Conservation (phyloP, 129 eudicot genomes). For the Heracleum sosnowskyi region DNA sequence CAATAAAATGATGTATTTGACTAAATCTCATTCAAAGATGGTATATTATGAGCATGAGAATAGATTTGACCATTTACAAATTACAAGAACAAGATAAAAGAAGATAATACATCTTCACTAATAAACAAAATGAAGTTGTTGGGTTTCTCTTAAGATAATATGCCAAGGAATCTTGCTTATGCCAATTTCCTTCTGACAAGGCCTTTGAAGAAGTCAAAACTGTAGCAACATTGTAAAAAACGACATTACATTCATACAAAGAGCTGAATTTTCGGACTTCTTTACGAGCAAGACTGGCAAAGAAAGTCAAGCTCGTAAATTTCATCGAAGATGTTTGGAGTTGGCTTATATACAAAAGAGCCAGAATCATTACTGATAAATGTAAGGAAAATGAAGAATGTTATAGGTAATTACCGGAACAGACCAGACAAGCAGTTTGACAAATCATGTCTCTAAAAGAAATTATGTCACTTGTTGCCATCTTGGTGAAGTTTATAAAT, state of each 20-base stretch:
- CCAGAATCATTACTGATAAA: not conserved
- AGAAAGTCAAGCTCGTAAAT: not conserved
- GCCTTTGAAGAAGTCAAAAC: slow-evolving; percentile 96
- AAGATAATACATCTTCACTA: slow-evolving; percentile 9
- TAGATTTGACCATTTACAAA: slow-evolving; percentile 6
- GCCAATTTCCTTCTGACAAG: slow-evolving; percentile 66
- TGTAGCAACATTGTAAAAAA: slow-evolving; percentile 27
- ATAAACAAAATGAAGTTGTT: slow-evolving; percentile 17
- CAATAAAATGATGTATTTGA: not conserved
- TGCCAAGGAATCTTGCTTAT: slow-evolving; percentile 23
- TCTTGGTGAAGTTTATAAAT: slow-evolving; percentile 95
- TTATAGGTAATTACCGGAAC: too few relatives aligned
- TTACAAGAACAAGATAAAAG: not conserved
- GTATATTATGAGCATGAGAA: not conserved
- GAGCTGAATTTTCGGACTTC: not conserved
- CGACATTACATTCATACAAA: not conserved
- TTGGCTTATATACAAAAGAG: not conserved
- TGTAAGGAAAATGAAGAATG: too few relatives aligned
- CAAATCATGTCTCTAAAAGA: slow-evolving; percentile 1
- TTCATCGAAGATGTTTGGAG: not conserved
- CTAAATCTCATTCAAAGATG: not conserved
- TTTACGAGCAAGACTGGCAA: not conserved
- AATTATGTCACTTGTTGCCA: slow-evolving; percentile 66
- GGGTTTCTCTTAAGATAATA: not conserved
- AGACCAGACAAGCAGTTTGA: too few relatives aligned